phyloP scores from a whole-genome alignment of 1,139 yeast species.

The Pichiaceae sp. region DNA sequence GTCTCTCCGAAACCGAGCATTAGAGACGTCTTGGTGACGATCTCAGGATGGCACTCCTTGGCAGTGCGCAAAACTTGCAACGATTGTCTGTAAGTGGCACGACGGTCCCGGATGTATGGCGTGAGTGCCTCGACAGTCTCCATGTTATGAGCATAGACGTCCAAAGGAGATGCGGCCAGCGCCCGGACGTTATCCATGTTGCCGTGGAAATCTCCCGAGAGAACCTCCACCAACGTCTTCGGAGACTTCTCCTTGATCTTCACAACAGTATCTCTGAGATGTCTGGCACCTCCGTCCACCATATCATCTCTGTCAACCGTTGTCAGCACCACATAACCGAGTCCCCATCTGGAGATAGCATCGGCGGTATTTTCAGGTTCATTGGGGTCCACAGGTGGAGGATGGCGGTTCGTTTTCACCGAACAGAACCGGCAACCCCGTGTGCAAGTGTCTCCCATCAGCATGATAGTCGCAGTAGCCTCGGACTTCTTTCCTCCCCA shows the following conservation, averaged over 20 bases:
- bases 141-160: constrained; percentile 93
- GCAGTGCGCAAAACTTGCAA: constrained; percentile 72
- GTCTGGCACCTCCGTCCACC: constrained; percentile 87
- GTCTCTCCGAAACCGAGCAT: constrained; percentile 98
- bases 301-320: constrained; percentile 97
- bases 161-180: constrained; percentile 81
- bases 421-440: constrained; percentile 98
- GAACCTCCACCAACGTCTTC: constrained; percentile 83
- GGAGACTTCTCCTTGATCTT: constrained; percentile 85
- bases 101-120: constrained; percentile 90
- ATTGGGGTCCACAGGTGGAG: constrained; percentile 85
- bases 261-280: constrained; percentile 79
- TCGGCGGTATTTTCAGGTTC: constrained; percentile 98
- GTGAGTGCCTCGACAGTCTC: constrained; percentile 96
- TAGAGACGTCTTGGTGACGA: constrained; percentile 86
- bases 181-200: constrained; percentile 71
- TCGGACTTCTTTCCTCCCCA: constrained; percentile 97
- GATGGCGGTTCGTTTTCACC: constrained; percentile 84
- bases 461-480: constrained; percentile 99
- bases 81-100: constrained; percentile 93
- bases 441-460: constrained; percentile 97
- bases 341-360: constrained; percentile 96
- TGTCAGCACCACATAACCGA: constrained; percentile 94
- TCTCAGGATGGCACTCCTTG: constrained; percentile 61
- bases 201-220: constrained; percentile 94